Evolutionary conservation across 2,329 filamentous ascomycete genomes (phyloP).

Genomic region (Cladosporium phlei): DNA sequence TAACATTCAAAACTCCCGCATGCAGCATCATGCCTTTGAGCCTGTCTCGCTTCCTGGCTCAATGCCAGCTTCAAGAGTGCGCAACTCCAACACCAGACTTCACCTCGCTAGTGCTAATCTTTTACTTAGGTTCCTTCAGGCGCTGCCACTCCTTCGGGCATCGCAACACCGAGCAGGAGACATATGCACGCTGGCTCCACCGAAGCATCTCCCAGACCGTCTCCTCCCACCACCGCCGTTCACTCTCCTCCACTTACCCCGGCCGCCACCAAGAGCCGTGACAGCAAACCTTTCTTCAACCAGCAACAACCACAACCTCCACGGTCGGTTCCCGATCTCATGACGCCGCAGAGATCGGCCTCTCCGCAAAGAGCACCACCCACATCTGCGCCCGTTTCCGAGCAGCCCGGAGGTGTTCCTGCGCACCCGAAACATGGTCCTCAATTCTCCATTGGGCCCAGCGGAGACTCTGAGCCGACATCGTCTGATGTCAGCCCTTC

Average conservation of each 20-base stretch:
- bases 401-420: slow-evolving; percentile 33
- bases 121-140: slow-evolving; percentile 44
- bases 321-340: slow-evolving; percentile 46
- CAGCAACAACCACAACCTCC: slow-evolving; percentile 23
- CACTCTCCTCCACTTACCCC: slow-evolving; percentile 14
- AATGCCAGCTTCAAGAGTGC: slow-evolving; percentile 74
- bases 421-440: slow-evolving; percentile 47
- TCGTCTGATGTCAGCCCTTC: slow-evolving; percentile 60
- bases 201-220: slow-evolving; percentile 62
- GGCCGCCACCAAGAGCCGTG: slow-evolving; percentile 9
- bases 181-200: slow-evolving; percentile 42
- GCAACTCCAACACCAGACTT: slow-evolving; percentile 33
- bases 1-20: slow-evolving; percentile 73
- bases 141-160: slow-evolving; percentile 43
- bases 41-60: slow-evolving; percentile 85
- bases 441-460: slow-evolving; percentile 53
- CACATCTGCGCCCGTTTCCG: slow-evolving; percentile 13
- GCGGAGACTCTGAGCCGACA: slow-evolving; percentile 49
- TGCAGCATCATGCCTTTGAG: slow-evolving; percentile 86
- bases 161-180: slow-evolving; percentile 32
- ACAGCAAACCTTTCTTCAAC: slow-evolving; percentile 38
- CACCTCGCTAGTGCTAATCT: slow-evolving; percentile 18
- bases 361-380: slow-evolving; percentile 36
- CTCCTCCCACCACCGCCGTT: slow-evolving; percentile 64
- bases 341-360: slow-evolving; percentile 57